Base-by-base conservation (phyloP, 768 basidiomycete species). In the Boletus insuetus region DNA sequence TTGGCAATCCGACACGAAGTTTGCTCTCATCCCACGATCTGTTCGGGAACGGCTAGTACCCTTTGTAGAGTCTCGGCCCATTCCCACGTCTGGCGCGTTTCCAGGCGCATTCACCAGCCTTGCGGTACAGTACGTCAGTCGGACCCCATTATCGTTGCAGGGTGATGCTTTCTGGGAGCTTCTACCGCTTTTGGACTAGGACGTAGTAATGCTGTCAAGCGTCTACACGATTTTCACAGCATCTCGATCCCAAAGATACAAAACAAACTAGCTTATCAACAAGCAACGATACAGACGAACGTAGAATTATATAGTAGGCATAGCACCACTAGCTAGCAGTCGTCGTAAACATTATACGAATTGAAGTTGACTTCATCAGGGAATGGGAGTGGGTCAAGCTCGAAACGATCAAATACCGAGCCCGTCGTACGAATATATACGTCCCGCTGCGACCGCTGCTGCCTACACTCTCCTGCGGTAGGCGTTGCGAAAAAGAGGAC, bases 331-430 rank as follows among this genome's bases (percentile, higher is more conserved):
- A 87, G 73, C 86, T 87, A 89, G 74, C 86, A 87, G 72, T 85
- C 82, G 75, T 81, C 78, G 72, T 82, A 82, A 69, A 73, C 62
- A 66, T 79, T 77, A 79, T 80, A 79, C 61, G 78, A 71, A 61
- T 59, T 75, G 69, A 73, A 69, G 63, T 63, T 63, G 65, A 77
- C 75, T 69, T 78, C 76, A 63, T 80, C 75, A 62, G 83, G 79
- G 65, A 86, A 89, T 44, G 89, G 87, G 53, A 87, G 80, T 37
- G 87, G 82, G 63, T 89, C 86, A 68, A 85, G 74, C 70, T 86
- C 84, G 59, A 86, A 86, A 37, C 79, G 78, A 65, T 81, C 81
- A 72, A 85, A 82, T 63, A 79, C 83, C 41, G 80, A 77, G 71
- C 83, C 74, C 37, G 74, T 82, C 65, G 77, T 74, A 64, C 81